phyloP scores from a whole-genome alignment of 495 filamentous ascomycete species.

The Xeromyces bisporus region DNA sequence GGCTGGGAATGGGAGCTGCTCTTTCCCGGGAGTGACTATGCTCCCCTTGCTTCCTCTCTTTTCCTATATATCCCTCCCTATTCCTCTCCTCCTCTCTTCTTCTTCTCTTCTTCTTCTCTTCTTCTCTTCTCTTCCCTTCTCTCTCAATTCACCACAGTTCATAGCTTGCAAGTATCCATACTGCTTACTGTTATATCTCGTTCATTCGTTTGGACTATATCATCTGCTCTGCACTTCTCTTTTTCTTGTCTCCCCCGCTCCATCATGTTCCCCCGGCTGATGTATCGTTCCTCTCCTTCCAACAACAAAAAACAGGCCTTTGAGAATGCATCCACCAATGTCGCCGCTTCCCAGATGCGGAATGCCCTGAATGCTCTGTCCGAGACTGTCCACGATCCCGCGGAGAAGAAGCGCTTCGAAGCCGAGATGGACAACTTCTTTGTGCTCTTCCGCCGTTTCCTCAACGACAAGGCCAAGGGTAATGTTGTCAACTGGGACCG shows the following conservation, averaged over 20 bases:
- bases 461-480: constrained; percentile 98
- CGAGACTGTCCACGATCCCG: constrained; percentile 69
- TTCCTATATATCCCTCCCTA: no score
- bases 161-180: not conserved
- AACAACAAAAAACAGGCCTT: constrained; percentile 86
- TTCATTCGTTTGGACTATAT: not conserved
- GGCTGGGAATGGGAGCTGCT: no score
- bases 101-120: no score
- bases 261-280: constrained; percentile 4
- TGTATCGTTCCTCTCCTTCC: constrained; percentile 3
- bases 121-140: not conserved
- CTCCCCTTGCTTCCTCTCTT: no score
- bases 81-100: no score
- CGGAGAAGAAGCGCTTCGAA: constrained; percentile 84
- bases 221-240: not conserved
- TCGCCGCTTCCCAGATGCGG: constrained; percentile 96
- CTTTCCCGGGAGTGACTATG: no score
- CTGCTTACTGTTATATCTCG: not conserved
- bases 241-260: constrained; percentile 1
- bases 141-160: constrained; percentile 1
- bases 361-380: constrained; percentile 87
- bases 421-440: constrained; percentile 99
- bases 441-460: constrained; percentile 88
- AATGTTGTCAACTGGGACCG: constrained; percentile 90
- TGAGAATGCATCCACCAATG: constrained; percentile 95